Evolutionary conservation across 2,329 filamentous ascomycete genomes (phyloP).

Genomic region (Talaromyces pinophilus): DNA sequence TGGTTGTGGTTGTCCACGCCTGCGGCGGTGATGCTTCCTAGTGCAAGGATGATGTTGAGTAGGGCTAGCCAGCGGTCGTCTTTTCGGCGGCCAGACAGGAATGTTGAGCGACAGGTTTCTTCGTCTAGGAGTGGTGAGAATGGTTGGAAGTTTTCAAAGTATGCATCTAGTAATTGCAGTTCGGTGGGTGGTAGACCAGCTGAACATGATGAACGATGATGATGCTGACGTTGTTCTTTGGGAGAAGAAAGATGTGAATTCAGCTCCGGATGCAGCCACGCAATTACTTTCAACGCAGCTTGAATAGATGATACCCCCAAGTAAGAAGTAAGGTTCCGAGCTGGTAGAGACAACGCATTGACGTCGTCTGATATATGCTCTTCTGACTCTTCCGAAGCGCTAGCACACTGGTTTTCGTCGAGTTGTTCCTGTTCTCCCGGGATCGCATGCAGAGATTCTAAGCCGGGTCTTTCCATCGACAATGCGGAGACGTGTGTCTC

Average conservation of each 20-base stretch:
- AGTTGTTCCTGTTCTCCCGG: slow-evolving; percentile 41
- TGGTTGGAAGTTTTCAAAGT: slow-evolving; percentile 71
- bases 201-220: neutral
- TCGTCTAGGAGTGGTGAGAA: slow-evolving; percentile 75
- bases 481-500: slow-evolving; percentile 44
- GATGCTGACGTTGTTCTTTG: neutral
- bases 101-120: slow-evolving; percentile 66
- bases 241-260: slow-evolving; percentile 5
- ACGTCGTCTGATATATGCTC: slow-evolving; percentile 70
- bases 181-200: neutral
- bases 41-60: slow-evolving; percentile 74
- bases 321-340: slow-evolving; percentile 66
- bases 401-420: slow-evolving; percentile 42
- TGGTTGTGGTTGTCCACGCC: slow-evolving; percentile 65
- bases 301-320: slow-evolving; percentile 74
- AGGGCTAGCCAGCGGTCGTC: slow-evolving; percentile 72
- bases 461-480: slow-evolving; percentile 54
- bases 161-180: slow-evolving; percentile 67
- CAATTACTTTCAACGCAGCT: slow-evolving; percentile 71
- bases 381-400: slow-evolving; percentile 52
- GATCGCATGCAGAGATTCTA: slow-evolving; percentile 68
- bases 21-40: slow-evolving; percentile 70
- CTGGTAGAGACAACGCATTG: slow-evolving; percentile 64
- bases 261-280: slow-evolving; percentile 54
- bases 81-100: slow-evolving; percentile 56